Conservation (phyloP, 1,284 basidiomycete genomes). For the Somion occarium region DNA sequence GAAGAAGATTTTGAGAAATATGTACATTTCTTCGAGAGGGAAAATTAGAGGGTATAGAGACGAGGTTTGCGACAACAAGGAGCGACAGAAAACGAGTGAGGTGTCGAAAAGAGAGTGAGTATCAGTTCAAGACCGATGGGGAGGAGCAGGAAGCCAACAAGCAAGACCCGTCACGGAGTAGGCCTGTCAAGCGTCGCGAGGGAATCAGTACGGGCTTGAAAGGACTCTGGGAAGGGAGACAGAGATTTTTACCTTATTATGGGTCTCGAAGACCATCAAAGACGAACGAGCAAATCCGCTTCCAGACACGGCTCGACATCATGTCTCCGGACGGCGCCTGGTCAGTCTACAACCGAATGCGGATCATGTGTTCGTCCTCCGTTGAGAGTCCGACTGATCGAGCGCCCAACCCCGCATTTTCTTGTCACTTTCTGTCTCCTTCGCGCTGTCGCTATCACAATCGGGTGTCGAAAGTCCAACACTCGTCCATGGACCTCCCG, state of each 20-base stretch:
- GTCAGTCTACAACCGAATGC: background rate
- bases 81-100: conserved; percentile 10
- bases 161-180: background rate
- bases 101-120: conserved; percentile 12
- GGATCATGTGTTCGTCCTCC: conserved; percentile 3
- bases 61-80: too few relatives aligned
- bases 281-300: background rate
- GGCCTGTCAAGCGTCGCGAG: background rate
- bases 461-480: background rate
- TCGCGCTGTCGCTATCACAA: background rate
- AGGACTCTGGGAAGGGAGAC: background rate
- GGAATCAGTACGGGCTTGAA: background rate
- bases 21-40: conserved; percentile 9
- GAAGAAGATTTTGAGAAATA: conserved; percentile 15
- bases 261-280: conserved; percentile 1
- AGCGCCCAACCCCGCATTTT: conserved; percentile 2
- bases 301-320: background rate
- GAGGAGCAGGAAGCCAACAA: background rate
- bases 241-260: background rate
- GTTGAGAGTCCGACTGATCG: background rate
- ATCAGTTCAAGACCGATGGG: conserved; percentile 5
- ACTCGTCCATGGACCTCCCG: too few relatives aligned
- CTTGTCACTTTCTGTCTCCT: background rate
- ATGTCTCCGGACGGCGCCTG: background rate
- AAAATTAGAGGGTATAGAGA: conserved; percentile 3